phyloP scores from a whole-genome alignment of 2,329 filamentous ascomycete species.

The Diaporthe sp. region DNA sequence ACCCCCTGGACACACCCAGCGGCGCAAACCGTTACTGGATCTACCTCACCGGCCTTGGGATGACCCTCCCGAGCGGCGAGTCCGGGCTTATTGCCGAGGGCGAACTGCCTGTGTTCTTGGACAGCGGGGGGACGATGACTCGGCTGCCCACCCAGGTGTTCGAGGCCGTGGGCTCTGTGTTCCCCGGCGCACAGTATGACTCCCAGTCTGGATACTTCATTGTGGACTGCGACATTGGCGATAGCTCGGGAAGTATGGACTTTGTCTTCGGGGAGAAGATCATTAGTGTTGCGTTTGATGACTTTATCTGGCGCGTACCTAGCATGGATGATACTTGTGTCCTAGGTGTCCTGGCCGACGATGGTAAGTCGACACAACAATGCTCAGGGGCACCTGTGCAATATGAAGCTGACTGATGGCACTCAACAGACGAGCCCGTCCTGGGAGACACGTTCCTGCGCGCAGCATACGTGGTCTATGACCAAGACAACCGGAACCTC shows the following conservation, averaged over 20 bases:
- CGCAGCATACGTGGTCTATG: slow-evolving; percentile 58
- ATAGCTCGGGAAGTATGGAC: slow-evolving; percentile 53
- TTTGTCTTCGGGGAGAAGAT: slow-evolving; percentile 57
- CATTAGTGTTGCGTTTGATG: slow-evolving; percentile 55
- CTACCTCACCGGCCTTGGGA: slow-evolving; percentile 40
- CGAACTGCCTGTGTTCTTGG: slow-evolving; percentile 49
- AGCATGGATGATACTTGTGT: slow-evolving; percentile 51
- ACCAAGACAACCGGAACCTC: slow-evolving; percentile 52
- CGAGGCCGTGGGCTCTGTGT: slow-evolving; percentile 53
- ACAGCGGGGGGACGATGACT: slow-evolving; percentile 63
- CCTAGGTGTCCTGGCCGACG: slow-evolving; percentile 47
- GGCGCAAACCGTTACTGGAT: slow-evolving; percentile 48
- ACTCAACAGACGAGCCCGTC: slow-evolving; percentile 53
- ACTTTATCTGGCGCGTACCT: slow-evolving; percentile 58
- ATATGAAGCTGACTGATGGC: neutral
- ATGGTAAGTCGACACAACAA: neutral
- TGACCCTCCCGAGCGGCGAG: slow-evolving; percentile 39
- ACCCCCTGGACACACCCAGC: slow-evolving; percentile 36
- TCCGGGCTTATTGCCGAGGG: slow-evolving; percentile 38
- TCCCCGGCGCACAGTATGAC: slow-evolving; percentile 52
- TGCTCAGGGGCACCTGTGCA: slow-evolving; percentile 23
- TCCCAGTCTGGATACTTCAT: slow-evolving; percentile 53
- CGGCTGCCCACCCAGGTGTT: slow-evolving; percentile 57
- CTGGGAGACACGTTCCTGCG: slow-evolving; percentile 55
- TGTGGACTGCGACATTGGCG: slow-evolving; percentile 54